A percentile compares a stretch with the other conserved stretches of the same genome.
Evolutionary conservation across 2,329 filamentous ascomycete species (phyloP).

Genomic region (Sarocladium oryzae): DNA sequence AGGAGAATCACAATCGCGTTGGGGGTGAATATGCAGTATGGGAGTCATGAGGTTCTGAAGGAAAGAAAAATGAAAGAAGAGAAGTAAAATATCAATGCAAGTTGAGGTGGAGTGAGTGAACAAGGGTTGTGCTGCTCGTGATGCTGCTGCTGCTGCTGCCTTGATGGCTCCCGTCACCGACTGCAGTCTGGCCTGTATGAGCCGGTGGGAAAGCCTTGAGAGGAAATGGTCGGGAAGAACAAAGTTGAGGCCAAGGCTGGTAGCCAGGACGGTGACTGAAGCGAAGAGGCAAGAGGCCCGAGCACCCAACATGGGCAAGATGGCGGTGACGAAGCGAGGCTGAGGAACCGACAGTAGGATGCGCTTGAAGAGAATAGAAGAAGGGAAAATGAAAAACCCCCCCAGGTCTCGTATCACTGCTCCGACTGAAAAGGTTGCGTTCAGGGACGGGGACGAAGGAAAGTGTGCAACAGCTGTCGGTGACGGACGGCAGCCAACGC

Average conservation of each 20-base stretch:
- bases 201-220: neutral
- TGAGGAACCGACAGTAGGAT: no score
- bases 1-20: conserved; percentile 19
- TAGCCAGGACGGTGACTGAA: neutral
- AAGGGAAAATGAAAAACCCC: no score
- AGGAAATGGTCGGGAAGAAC: no score
- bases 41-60: neutral
- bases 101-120: no score
- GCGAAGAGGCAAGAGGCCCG: neutral
- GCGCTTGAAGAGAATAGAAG: no score
- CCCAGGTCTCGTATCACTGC: conserved; percentile 1
- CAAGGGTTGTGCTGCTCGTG: neutral
- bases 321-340: neutral
- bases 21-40: neutral
- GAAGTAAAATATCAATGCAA: no score
- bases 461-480: neutral
- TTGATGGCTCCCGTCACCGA: neutral
- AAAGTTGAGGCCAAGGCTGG: neutral
- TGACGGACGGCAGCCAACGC: conserved; percentile 6
- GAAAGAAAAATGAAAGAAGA: neutral
- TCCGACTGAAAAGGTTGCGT: no score
- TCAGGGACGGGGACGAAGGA: neutral
- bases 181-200: neutral
- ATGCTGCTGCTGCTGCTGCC: no score
- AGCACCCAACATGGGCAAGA: neutral